Evolutionary conservation across 495 filamentous ascomycete species (phyloP), one percentile per base, ranked within the genome.

Genomic region (Cladorrhinum samala): DNA sequence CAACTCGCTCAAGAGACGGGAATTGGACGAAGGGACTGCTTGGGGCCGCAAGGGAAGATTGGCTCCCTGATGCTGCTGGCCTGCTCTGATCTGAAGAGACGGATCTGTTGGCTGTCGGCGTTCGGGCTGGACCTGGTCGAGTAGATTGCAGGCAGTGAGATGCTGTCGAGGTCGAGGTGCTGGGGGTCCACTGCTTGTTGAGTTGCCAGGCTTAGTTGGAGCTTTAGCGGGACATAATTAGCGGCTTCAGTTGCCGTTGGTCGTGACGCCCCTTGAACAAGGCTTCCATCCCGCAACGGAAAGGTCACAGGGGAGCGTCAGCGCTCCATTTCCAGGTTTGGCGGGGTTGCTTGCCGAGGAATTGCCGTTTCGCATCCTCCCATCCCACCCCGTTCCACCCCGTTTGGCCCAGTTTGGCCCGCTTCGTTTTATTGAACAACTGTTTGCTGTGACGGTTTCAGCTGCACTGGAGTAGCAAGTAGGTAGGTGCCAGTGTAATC

Each of bases 261-360:
- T 33, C 24, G 5, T 46, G 43, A 11, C 20, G 19, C 19, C 39
- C 11, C 4, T 41, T 41, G n/a, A n/a, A n/a, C 39, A 41, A 41
- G 39, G 39, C 6, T 18, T 18, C 21, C 19, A 20, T 13, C 23
- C 13, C 20, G 23, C 24, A 20, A 47, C 45, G 5, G 30, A 23
- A 23, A 23, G 21, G 45, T 16, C 13, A 17, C 19, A 46, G n/a
- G n/a, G n/a, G n/a, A n/a, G n/a, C n/a, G n/a, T n/a, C n/a, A n/a
- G n/a, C n/a, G n/a, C n/a, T n/a, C n/a, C n/a, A n/a, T n/a, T n/a
- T n/a, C n/a, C n/a, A n/a, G n/a, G n/a, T n/a, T n/a, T 47, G 45
- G 45, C 24, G 45, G 45, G 45, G 50, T 44, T 43, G 39, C 30
- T 40, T 37, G 50, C 39, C 50, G 50, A 39, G 41, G 42, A 53